Evolutionary conservation across 2,329 filamentous ascomycete species (phyloP), one percentile per base, ranked within the genome.

Genomic region (Dendrostoma leiphaemia): DNA sequence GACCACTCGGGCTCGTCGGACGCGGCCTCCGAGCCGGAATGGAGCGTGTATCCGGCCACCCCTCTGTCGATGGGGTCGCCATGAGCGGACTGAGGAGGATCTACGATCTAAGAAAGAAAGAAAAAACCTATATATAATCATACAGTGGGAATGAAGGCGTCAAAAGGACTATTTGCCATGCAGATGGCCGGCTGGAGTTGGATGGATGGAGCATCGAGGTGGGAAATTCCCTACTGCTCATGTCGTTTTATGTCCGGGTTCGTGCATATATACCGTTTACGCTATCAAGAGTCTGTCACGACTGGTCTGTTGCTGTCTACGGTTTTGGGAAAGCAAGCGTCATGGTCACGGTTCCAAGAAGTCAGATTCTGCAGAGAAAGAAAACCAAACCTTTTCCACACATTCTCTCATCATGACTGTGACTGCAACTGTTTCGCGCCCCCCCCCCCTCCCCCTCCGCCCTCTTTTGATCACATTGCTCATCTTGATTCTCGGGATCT

Each of bases 11-110:
- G 41, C 40, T 51, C 48, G 3, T 51, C 48, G 15, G 74, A 81
- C 57, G 78, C 75, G 64, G 83, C 82, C 69, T 85, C 82, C 29
- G 83, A 86, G 53, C 66, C 66, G 62, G 74, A 78, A 58, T 79
- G 80, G 54, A 85, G 81, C 65, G 80, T 84, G 60, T 85, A 85
- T 71, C 87, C 86, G 34, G 82, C 81, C 40, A 90, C 88, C 50
- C 88, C 88, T 57, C 74, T 88, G 60, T 89, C 86, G n/a, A 85
- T 90, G 82, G 44, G 48, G 23, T 58, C 56, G 12, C 56, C 56
- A 55, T 58, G 44, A 58, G 21, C 37, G 17, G 8, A 28, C n/a
- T 15, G 31, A 51, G 7, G 7, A n/a, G 29, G 21, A 17, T n/a
- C n/a, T n/a, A n/a, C n/a, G n/a, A n/a, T n/a, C n/a, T n/a, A 29